A percentile compares a stretch with the other conserved stretches of the same genome.
Conservation (phyloP, 148 eudicot genomes). For the Fallopia convolvulus region DNA sequence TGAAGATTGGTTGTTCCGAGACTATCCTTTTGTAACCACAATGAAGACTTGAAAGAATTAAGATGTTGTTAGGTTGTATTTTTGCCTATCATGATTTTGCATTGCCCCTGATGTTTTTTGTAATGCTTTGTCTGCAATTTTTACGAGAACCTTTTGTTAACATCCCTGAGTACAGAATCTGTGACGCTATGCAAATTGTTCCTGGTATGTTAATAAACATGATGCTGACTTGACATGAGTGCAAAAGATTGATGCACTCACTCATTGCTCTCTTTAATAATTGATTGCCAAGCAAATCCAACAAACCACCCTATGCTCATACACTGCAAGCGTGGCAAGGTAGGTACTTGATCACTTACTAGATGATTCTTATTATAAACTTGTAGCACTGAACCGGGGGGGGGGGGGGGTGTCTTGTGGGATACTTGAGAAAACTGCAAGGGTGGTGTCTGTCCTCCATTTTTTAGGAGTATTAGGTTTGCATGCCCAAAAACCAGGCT, state of each 20-base stretch:
- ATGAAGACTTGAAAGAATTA: background rate
- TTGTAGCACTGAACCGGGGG: slow-evolving; percentile 67
- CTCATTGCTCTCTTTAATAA: slow-evolving; percentile 1
- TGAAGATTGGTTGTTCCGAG: background rate
- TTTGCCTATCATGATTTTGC: background rate
- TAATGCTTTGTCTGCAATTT: background rate
- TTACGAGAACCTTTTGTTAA: slow-evolving; percentile 43
- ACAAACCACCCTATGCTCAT: slow-evolving; percentile 45
- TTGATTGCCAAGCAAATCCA: slow-evolving; percentile 21
- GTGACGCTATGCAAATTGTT: slow-evolving; percentile 33
- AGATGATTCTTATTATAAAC: background rate
- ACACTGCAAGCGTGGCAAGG: slow-evolving; percentile 58
- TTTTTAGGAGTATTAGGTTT: slow-evolving; percentile 53
- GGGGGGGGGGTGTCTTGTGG: slow-evolving; percentile 58
- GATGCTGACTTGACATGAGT: background rate
- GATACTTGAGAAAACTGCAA: slow-evolving; percentile 51
- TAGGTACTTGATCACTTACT: slow-evolving; percentile 25
- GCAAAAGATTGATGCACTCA: background rate
- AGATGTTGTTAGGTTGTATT: background rate
- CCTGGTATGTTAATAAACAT: slow-evolving; percentile 22
- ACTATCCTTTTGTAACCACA: background rate
- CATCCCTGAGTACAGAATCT: slow-evolving; percentile 35
- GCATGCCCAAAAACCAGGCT: slow-evolving; percentile 43
- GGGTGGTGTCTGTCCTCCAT: slow-evolving; percentile 48
- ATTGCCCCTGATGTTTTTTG: background rate